phyloP scores from a whole-genome alignment of 2,329 filamentous ascomycete genomes.

The Huntiella decipiens region DNA sequence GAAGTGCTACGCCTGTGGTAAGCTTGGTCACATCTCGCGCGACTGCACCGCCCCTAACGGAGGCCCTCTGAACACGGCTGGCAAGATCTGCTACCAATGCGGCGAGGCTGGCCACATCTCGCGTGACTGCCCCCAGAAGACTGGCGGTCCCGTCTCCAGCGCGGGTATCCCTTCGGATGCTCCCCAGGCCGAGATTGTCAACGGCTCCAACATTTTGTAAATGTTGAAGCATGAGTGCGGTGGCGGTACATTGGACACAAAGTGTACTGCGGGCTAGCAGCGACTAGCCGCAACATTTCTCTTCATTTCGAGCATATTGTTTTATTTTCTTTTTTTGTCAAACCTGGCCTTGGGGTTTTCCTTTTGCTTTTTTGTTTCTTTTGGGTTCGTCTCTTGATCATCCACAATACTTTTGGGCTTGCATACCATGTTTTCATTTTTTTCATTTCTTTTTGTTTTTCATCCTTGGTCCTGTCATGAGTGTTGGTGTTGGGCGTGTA shows the following conservation, averaged over 20 bases:
- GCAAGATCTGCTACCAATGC: slow-evolving; percentile 98
- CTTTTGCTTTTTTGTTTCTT: slow-evolving; percentile 4
- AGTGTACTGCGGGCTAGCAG: too few species aligned
- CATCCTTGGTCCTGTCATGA: background rate
- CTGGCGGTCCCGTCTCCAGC: slow-evolving; percentile 14
- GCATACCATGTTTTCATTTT: slow-evolving; percentile 2
- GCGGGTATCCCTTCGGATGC: background rate
- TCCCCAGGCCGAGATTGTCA: background rate
- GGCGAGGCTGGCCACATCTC: slow-evolving; percentile 92
- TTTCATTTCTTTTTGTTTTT: slow-evolving; percentile 6
- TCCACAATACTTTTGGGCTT: slow-evolving; percentile 6
- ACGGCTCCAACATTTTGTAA: slow-evolving; percentile 17
- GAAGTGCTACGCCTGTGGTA: slow-evolving; percentile 97
- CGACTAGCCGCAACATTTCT: too few species aligned
- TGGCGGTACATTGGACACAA: too few species aligned
- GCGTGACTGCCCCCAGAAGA: slow-evolving; percentile 73
- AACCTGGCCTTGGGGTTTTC: slow-evolving; percentile 1
- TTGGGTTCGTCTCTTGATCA: slow-evolving; percentile 1
- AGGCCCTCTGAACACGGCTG: slow-evolving; percentile 81
- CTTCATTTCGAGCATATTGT: slow-evolving; percentile 5
- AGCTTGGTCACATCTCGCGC: slow-evolving; percentile 77
- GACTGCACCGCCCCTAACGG: slow-evolving; percentile 97
- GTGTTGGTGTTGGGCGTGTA: too few species aligned
- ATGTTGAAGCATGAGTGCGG: background rate
- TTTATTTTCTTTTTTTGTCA: slow-evolving; percentile 5